These are phyloP conservation scores for Boeremia exigua DNA, from an alignment of 2,329 filamentous ascomycete species.

Conservation along the genomic window DNA sequence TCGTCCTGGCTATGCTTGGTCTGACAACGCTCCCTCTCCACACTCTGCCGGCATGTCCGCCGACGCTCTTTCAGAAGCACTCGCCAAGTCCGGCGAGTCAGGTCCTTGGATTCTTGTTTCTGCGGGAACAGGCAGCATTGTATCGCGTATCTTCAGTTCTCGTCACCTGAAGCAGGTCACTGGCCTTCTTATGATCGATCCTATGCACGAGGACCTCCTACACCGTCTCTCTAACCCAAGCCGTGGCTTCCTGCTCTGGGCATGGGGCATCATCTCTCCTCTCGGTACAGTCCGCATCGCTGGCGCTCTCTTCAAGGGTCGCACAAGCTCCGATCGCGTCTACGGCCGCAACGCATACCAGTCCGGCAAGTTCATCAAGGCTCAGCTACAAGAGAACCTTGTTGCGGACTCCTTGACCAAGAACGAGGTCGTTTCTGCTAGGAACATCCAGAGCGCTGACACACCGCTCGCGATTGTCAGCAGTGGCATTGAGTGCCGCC, in stretches of 20 bases:
- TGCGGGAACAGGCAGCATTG: slow-evolving; percentile 85
- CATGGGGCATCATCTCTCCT: slow-evolving; percentile 83
- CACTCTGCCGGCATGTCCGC: slow-evolving; percentile 93
- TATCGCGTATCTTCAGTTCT: slow-evolving; percentile 88
- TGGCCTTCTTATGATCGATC: slow-evolving; percentile 85
- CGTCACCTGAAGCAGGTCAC: slow-evolving; percentile 76
- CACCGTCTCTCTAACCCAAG: slow-evolving; percentile 68
- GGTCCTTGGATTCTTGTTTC: slow-evolving; percentile 90
- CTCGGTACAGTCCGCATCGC: slow-evolving; percentile 81
- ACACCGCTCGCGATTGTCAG: slow-evolving; percentile 82
- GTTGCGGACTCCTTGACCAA: slow-evolving; percentile 84
- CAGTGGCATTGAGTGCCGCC: slow-evolving; percentile 74
- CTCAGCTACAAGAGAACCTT: slow-evolving; percentile 89
- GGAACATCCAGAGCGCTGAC: slow-evolving; percentile 77
- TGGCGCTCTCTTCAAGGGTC: slow-evolving; percentile 81
- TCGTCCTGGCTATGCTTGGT: slow-evolving; percentile 86
- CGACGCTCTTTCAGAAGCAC: slow-evolving; percentile 84
- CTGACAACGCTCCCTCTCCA: slow-evolving; percentile 90
- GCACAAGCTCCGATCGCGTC: slow-evolving; percentile 80
- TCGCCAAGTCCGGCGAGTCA: slow-evolving; percentile 78
- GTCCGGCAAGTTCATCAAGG: slow-evolving; percentile 82
- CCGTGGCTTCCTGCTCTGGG: slow-evolving; percentile 85
- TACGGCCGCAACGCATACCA: slow-evolving; percentile 82
- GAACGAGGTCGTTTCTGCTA: slow-evolving; percentile 79
- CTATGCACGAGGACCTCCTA: slow-evolving; percentile 86